A percentile compares a stretch with the other conserved stretches of the same genome.
phyloP scores from a whole-genome alignment of 352 stramenopile genomes.

The Globisporangium nunn region DNA sequence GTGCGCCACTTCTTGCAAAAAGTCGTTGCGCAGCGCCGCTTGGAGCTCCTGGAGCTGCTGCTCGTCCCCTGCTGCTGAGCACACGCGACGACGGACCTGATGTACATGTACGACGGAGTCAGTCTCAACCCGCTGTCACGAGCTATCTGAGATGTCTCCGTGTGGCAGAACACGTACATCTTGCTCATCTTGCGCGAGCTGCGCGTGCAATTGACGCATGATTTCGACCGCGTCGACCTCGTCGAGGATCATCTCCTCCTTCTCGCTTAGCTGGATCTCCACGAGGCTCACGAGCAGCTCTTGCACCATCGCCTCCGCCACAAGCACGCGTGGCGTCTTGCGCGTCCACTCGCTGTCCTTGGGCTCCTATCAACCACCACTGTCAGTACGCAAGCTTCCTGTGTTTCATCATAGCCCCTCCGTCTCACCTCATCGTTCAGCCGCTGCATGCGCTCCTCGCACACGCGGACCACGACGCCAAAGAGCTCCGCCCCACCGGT shows the following conservation, averaged over 20 bases:
- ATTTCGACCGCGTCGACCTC: constrained; percentile 50
- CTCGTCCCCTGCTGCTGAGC: constrained; percentile 38
- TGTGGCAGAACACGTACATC: constrained; percentile 10
- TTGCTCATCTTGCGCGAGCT: constrained; percentile 44
- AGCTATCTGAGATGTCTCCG: background rate
- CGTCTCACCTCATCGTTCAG: constrained; percentile 13
- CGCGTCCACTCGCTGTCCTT: constrained; percentile 14
- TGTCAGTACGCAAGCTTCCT: too few relatives aligned
- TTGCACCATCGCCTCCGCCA: constrained; percentile 62
- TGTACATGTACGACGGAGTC: background rate
- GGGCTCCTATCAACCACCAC: background rate
- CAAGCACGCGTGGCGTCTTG: constrained; percentile 25
- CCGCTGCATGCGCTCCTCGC: constrained; percentile 38
- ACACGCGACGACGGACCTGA: constrained; percentile 34
- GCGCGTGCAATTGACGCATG: constrained; percentile 37
- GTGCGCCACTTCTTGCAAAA: constrained; percentile 38
- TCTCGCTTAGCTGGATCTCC: constrained; percentile 45
- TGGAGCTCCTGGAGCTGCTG: constrained; percentile 50
- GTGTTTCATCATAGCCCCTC: background rate
- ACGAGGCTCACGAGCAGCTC: constrained; percentile 54
- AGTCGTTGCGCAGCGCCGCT: constrained; percentile 35
- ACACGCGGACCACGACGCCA: constrained; percentile 40
- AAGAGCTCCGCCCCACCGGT: constrained; percentile 24
- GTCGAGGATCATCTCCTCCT: constrained; percentile 42
- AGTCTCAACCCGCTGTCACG: background rate